A percentile compares a stretch with the other conserved stretches of the same genome.
Evolutionary conservation across 306 rosid species (phyloP).

Genomic region (Alnus glutinosa): DNA sequence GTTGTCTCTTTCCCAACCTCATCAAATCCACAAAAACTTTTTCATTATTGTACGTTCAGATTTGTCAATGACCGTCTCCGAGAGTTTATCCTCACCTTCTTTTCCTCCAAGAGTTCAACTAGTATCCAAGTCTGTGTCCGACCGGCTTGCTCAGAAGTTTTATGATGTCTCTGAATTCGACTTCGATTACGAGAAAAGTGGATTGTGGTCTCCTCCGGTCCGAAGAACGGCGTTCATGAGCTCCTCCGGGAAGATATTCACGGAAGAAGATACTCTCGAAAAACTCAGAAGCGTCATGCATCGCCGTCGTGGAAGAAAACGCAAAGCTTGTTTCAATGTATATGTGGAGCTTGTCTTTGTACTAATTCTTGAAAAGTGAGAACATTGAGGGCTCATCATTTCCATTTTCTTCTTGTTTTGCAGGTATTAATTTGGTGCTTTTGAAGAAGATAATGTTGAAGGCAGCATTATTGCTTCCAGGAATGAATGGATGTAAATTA

Average conservation of each 20-base stretch:
- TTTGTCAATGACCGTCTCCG: too few relatives aligned
- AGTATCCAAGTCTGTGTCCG: constrained; percentile 60
- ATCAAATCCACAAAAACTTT: not conserved
- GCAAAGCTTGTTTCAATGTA: constrained; percentile 40
- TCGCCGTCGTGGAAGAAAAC: constrained; percentile 31
- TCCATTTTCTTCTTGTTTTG: constrained; percentile 8
- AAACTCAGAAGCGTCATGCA: constrained; percentile 39
- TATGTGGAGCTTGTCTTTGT: not conserved
- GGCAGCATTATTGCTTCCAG: not conserved
- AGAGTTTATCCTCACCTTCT: not conserved
- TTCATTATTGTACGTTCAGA: not conserved
- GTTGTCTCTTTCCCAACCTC: constrained; percentile 32
- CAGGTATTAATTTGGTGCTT: constrained; percentile 50
- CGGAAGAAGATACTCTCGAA: constrained; percentile 51
- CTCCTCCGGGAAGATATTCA: constrained; percentile 58
- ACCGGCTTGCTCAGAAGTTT: constrained; percentile 61
- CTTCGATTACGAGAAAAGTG: constrained; percentile 78
- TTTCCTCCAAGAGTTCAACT: constrained; percentile 40
- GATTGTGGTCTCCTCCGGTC: constrained; percentile 84
- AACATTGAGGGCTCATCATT: too few relatives aligned
- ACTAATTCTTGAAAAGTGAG: not conserved
- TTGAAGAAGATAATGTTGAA: constrained; percentile 22
- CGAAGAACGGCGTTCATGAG: constrained; percentile 58
- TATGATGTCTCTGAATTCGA: constrained; percentile 57
- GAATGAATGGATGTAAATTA: not conserved